These are phyloP conservation scores for Gymnopilus dilepis DNA, from an alignment of 768 basidiomycete genomes.

Conservation along the genomic window DNA sequence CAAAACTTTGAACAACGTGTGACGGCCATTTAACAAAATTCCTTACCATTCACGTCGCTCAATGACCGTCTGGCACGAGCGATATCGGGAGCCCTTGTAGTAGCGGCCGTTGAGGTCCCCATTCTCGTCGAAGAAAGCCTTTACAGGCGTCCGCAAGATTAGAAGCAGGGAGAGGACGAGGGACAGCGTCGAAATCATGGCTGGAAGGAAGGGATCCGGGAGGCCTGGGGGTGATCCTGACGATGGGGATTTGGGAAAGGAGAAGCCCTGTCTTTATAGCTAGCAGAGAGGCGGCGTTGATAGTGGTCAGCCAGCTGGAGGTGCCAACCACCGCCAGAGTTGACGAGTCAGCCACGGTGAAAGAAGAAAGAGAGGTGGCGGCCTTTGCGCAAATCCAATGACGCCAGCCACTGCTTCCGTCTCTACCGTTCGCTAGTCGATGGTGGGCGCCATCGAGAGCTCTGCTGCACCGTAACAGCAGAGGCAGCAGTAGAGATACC, in stretches of 20 bases:
- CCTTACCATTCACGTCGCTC: conserved; percentile 23
- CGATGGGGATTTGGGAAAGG: neutral
- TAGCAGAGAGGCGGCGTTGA: neutral
- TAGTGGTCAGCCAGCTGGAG: neutral
- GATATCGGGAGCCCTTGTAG: conserved; percentile 1
- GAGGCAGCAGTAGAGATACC: no score
- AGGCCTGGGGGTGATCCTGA: neutral
- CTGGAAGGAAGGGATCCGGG: neutral
- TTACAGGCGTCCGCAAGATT: neutral
- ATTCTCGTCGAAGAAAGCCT: neutral
- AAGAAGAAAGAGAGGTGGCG: neutral
- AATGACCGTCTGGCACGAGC: conserved; percentile 8
- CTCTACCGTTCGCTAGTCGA: no score
- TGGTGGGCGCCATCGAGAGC: no score
- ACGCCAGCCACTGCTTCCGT: neutral
- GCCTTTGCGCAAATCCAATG: neutral
- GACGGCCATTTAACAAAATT: neutral
- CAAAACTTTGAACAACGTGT: neutral
- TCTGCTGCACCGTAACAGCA: no score
- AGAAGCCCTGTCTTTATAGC: neutral
- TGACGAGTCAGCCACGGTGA: neutral
- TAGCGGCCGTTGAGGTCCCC: neutral
- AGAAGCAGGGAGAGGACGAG: neutral
- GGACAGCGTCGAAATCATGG: neutral
- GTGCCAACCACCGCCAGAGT: neutral